Base-by-base conservation (phyloP, 805 yeast species). In the Teunomyces lycoperdinae region DNA sequence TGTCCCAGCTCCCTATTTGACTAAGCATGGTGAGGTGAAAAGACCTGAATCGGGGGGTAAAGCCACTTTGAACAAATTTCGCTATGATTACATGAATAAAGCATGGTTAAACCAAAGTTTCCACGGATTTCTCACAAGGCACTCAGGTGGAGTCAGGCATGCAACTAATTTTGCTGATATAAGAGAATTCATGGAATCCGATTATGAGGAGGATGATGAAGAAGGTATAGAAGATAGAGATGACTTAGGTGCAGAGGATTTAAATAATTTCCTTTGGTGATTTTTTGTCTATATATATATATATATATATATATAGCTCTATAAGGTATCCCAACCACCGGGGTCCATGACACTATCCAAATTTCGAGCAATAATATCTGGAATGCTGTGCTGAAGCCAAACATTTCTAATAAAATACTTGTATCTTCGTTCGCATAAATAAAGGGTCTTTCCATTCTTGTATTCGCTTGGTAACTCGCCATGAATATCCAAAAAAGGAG, bases 281-380 rank as follows among this genome's bases (percentile, higher is more conserved):
- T 20, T 20, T 20, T 20, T 6, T 20, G 24, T 20, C 24, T 4
- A 20, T 40, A 16, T 40, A 28, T 28, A 9, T 9, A 28, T 30
- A 27, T 27, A 27, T 28, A 28, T 8, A 28, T 9, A 28, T n/a
- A 39, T 20, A 28, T 24, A 40, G 14, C 11, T 31, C 63, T 69
- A 89, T 51, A 87, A 69, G 1, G 94, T 87, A 56, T 87, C 94
- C 99, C 99, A 92, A 0, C 99, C 99, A 7, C 99, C 99, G 33
- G 85, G 80, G 64, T 92, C 98, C 30, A 85, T 67, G 6, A 78
- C 79, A 34, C 85, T 81, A 57, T 92, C 98, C 11, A 92, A 74
- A 54, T 83, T 83, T 52, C 98, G 74, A 1, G 89, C 90, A 30
- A 91, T 83, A 40, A 77, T 74, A 56, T 88, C 89, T 3, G 89